These are phyloP conservation scores for Starmerella davenportii DNA, from an alignment of 805 yeast species.

Conservation along the genomic window DNA sequence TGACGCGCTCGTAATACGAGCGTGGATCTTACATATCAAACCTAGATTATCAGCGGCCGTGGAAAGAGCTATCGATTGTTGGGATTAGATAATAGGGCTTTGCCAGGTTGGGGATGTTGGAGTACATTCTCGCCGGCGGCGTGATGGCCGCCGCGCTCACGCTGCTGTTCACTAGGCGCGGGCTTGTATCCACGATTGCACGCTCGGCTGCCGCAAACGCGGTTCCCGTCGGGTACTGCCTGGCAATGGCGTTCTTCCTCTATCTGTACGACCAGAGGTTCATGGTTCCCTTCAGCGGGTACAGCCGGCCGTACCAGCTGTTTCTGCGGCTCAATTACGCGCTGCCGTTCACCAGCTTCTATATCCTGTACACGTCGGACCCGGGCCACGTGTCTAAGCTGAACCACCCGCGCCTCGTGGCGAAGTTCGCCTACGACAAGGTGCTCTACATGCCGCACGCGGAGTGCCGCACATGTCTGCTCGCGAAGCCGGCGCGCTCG, in stretches of 20 bases:
- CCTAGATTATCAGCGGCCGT: no score
- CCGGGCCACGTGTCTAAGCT: constrained; percentile 24
- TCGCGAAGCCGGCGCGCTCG: constrained; percentile 38
- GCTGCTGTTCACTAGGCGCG: not conserved
- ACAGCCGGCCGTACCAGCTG: constrained; percentile 8
- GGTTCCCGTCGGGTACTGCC: constrained; percentile 14
- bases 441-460: constrained; percentile 34
- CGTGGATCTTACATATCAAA: no score
- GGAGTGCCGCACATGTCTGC: constrained; percentile 32
- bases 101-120: not conserved
- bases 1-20: no score
- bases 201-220: constrained; percentile 10
- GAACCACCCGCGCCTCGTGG: constrained; percentile 17
- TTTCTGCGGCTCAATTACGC: constrained; percentile 11
- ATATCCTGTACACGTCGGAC: constrained; percentile 22
- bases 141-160: not conserved
- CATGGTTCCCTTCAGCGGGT: not conserved
- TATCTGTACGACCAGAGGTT: constrained; percentile 9
- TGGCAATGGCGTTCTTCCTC: constrained; percentile 12
- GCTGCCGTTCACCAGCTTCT: constrained; percentile 15
- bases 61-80: no score
- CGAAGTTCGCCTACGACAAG: constrained; percentile 28
- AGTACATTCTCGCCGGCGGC: not conserved
- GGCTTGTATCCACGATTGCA: constrained; percentile 2
- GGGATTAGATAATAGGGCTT: no score